phyloP scores from a whole-genome alignment of 768 basidiomycete genomes.

The Leccinum subgranulosum region DNA sequence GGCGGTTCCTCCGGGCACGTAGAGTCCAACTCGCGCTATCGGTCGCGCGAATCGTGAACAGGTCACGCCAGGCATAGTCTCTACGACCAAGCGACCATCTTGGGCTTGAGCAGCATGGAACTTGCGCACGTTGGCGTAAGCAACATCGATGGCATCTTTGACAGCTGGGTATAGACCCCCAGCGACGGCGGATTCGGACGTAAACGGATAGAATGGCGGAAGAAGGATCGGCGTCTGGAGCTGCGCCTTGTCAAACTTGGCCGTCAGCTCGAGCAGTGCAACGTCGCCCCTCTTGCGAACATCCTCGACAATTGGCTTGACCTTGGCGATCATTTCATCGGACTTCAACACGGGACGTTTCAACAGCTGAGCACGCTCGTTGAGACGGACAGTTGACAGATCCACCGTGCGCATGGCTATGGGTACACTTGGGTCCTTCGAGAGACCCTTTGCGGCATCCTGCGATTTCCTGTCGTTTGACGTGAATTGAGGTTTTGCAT shows the following conservation, averaged over 20 bases:
- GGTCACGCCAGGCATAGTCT: conserved; percentile 97
- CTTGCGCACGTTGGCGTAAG: conserved; percentile 86
- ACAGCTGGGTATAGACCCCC: conserved; percentile 63
- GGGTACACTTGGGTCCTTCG: conserved; percentile 36
- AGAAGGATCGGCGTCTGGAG: conserved; percentile 67
- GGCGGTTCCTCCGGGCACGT: conserved; percentile 97
- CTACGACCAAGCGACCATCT: conserved; percentile 68
- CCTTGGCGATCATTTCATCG: conserved; percentile 65
- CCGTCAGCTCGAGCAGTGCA: conserved; percentile 84
- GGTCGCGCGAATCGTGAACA: conserved; percentile 94
- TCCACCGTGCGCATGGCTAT: conserved; percentile 80
- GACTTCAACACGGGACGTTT: conserved; percentile 85
- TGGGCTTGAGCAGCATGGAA: conserved; percentile 92
- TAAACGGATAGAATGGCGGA: conserved; percentile 62
- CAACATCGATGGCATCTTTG: conserved; percentile 79
- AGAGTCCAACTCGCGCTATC: conserved; percentile 94
- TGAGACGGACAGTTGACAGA: conserved; percentile 44
- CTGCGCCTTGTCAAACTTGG: conserved; percentile 86
- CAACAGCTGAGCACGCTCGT: conserved; percentile 67
- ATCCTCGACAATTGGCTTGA: conserved; percentile 89
- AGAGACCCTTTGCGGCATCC: conserved; percentile 28
- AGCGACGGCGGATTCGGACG: conserved; percentile 40
- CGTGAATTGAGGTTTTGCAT: conserved; percentile 85
- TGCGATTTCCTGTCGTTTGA: conserved; percentile 19
- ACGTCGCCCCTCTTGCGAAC: conserved; percentile 82